Evolutionary conservation across 805 yeast species (phyloP), one percentile per base, ranked within the genome.

Genomic region (Monosporozyma solicola): DNA sequence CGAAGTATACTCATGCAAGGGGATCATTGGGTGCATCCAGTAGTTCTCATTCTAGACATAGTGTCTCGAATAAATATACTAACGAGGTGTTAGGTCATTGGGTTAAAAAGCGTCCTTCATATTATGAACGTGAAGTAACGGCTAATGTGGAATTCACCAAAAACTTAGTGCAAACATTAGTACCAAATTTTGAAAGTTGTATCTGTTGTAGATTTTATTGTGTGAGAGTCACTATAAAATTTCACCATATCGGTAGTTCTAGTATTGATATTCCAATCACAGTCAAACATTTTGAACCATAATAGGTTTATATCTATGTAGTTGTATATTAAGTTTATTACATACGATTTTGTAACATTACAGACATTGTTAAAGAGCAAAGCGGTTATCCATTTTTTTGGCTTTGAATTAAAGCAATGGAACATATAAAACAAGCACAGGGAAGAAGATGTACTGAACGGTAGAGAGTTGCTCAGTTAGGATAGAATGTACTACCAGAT

Each of bases 181-280:
- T 74, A 16, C 81, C 81, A 3, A 67, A 72, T 43, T 77, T 75
- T 57, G 79, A 76, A 52, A 70, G 67, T 51, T 77, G 81, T 59
- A 63, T 77, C 51, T 71, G 75, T 15, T 78, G 79, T 3, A 63
- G 80, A 52, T 58, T 74, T 1, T 76, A 77, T 57, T 71, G 75
- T 52, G 62, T 77, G 49, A 77, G 75, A 55, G 70, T 75, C 1
- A 56, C 59, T 25, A 72, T 74, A 10, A 69, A 65, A 54, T 72
- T 67, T 48, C 55, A 54, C 20, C 57, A 56, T 35, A 45, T 56
- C n/a, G 61, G 61, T 35, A 35, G 20, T 35, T 35, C 16, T 35
- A 35, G 39, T 35, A 35, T 35, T 35, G 39, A 35, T 35, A 35
- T 35, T 35, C 39, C 39, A 35, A 35, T 35, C n/a, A 35, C 39